Percentiles rank a stretch among this genome's conserved stretches.
These are phyloP conservation scores for Perilla frutescens DNA, from an alignment of 257 asterid species.

Conservation along the genomic window DNA sequence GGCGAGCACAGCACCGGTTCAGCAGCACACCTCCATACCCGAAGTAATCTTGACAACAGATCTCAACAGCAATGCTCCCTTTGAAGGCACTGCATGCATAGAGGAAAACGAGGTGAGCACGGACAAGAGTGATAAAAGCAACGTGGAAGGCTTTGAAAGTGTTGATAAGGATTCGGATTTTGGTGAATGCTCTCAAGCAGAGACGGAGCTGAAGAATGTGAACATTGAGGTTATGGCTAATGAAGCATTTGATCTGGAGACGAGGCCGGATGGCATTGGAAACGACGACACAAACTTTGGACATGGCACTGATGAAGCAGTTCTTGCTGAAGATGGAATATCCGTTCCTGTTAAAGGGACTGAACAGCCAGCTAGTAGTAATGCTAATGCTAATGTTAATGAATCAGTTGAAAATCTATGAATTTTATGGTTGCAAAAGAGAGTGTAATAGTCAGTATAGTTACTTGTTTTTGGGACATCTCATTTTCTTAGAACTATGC, in stretches of 20 bases:
- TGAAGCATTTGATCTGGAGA: conserved; percentile 43
- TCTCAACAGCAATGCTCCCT: conserved; percentile 35
- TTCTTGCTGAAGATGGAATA: conserved; percentile 34
- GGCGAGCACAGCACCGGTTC: conserved; percentile 32
- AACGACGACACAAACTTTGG: background rate
- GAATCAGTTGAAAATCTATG: conserved; percentile 25
- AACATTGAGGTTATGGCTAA: conserved; percentile 40
- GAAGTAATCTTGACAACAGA: conserved; percentile 30
- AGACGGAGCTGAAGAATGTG: conserved; percentile 37
- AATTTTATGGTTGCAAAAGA: background rate
- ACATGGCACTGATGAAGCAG: background rate
- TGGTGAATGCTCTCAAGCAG: conserved; percentile 37
- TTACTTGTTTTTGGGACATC: too few relatives aligned
- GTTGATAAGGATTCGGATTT: conserved; percentile 31
- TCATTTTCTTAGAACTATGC: too few relatives aligned
- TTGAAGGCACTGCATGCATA: conserved; percentile 39
- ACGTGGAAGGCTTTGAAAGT: conserved; percentile 42
- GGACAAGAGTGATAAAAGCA: conserved; percentile 25
- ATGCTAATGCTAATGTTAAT: background rate
- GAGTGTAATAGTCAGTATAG: background rate
- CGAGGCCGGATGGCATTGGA: conserved; percentile 26
- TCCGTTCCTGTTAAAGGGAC: conserved; percentile 37
- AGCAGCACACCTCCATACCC: conserved; percentile 35
- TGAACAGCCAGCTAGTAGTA: conserved; percentile 17
- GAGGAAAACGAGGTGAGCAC: conserved; percentile 41